Evolutionary conservation across 768 basidiomycete genomes (phyloP).

Genomic region (Termitomyces bulborhizus): DNA sequence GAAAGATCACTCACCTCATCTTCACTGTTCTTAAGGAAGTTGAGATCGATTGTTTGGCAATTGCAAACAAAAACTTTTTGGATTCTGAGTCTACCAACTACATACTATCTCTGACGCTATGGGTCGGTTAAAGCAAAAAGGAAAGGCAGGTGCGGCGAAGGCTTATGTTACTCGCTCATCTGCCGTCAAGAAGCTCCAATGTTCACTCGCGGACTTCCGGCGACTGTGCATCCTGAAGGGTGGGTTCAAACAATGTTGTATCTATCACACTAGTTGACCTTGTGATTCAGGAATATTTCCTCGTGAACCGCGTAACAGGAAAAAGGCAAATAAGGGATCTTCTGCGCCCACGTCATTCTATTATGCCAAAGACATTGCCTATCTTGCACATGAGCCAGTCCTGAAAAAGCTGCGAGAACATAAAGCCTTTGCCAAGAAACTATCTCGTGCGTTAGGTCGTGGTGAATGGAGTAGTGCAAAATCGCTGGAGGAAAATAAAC

Average conservation of each 20-base stretch:
- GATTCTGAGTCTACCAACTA: neutral
- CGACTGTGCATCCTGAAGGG: constrained; percentile 97
- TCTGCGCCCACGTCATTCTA: constrained; percentile 97
- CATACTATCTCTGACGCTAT: constrained; percentile 26
- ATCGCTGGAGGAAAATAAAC: constrained; percentile 88
- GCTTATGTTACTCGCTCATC: constrained; percentile 87
- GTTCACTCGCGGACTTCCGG: constrained; percentile 94
- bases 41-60: constrained; percentile 21
- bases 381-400: constrained; percentile 94
- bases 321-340: constrained; percentile 95
- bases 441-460: constrained; percentile 86
- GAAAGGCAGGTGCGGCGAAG: constrained; percentile 87
- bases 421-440: constrained; percentile 97
- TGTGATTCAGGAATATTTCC: constrained; percentile 81
- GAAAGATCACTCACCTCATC: constrained; percentile 30
- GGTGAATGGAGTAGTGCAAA: constrained; percentile 96
- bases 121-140: constrained; percentile 79
- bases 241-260: constrained; percentile 25
- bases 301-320: constrained; percentile 87
- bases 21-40: constrained; percentile 5
- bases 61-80: constrained; percentile 30
- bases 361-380: constrained; percentile 96
- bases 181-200: constrained; percentile 93
- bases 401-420: constrained; percentile 92
- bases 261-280: constrained; percentile 5